Evolutionary conservation across 805 yeast genomes (phyloP), one percentile per base, ranked within the genome.

Genomic region (Barnettozyma vustinii): DNA sequence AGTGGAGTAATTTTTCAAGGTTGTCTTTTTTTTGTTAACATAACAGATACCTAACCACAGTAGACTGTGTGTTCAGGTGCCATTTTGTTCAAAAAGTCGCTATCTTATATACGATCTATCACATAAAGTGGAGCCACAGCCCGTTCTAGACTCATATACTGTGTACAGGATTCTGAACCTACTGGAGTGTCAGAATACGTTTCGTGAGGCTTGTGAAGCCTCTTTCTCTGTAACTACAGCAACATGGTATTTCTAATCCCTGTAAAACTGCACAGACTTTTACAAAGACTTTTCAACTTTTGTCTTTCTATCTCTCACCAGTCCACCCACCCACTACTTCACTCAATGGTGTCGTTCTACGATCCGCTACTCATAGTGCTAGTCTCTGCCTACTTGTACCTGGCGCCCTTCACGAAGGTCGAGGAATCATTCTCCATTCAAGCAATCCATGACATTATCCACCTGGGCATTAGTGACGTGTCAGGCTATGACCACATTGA

Each of bases 341-440:
- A 21, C 21, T 25, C n/a, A 19, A 51, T 52, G 52, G 44, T 45
- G 20, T 48, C 56, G 41, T 47, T 59, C 16, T 49, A 62, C 23
- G 74, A 70, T 45, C 57, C 70, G 8, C 49, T 69, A 6, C 63
- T 84, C 15, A 52, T 85, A 19, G 70, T 67, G 3, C 62, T 75
- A 6, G 72, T 85, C 10, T 62, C 72, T 2, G 65, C 67, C 42
- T 81, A 83, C 61, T 56, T 85, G 52, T 53, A 70, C 10, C 57
- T 77, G 1, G 75, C 96, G 0, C 97, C 97, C 0, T 88, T 70
- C 65, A 84, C 97, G 1, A 92, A 92, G 66, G 97, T 92, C 0
- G 97, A 92, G 63, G 98, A 92, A 64, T 87, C 96, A 26, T 92
- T 92, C 73, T 87, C 84, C 57, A 71, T 87, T 41, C 97, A 92